Base-by-base conservation (phyloP, 805 yeast genomes). In the Lachancea cidri region DNA sequence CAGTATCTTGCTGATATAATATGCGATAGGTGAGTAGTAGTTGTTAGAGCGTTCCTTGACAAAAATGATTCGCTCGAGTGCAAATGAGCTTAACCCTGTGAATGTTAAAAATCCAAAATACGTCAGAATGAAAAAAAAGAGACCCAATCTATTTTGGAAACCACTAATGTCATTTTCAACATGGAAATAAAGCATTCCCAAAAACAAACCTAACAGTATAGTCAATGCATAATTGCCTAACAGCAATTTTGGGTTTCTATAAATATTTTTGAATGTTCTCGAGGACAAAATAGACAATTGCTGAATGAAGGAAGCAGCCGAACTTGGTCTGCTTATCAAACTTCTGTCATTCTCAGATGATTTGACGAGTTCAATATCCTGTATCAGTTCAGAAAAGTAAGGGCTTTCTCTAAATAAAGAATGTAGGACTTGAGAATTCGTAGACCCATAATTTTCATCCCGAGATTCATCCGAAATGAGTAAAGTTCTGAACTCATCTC, bases 1-100 rank as follows among this genome's bases (percentile, higher is more conserved):
- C 2, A 88, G 45, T 29, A 93, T 81, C 58, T 93, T 93, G 51
- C 95, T 83, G 34, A 79, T 53, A 57, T 86, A 93, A 62, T 89
- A 93, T 45, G 95, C 81, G 40, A 82, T 59, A 13, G 98, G 95
- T 45, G 80, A 80, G 64, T 93, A 93, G 61, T 93, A 93, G 51
- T 91, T 91, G 59, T 93, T 93, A 4, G 98, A 88, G 42, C 98
- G 74, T 64, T 93, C 98, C 41, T 96, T 77, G 44, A 93, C 75
- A 57, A 91, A 93, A 14, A 91, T 86, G 34, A 88, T 77, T 52
- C 98, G 73, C 60, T 93, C 98, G 39, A 78, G 73, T 0, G 95
- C 80, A 62, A 93, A 93, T 3, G 96, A 77, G 50, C 88, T 91
- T 40, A 93, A 68, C 0, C 97, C 94, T 0, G 98, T 91, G 54